Percentiles rank a stretch among this genome's conserved stretches.
These are phyloP conservation scores for Thielaviopsis euricoi DNA, from an alignment of 2,329 filamentous ascomycete genomes.

Conservation along the genomic window DNA sequence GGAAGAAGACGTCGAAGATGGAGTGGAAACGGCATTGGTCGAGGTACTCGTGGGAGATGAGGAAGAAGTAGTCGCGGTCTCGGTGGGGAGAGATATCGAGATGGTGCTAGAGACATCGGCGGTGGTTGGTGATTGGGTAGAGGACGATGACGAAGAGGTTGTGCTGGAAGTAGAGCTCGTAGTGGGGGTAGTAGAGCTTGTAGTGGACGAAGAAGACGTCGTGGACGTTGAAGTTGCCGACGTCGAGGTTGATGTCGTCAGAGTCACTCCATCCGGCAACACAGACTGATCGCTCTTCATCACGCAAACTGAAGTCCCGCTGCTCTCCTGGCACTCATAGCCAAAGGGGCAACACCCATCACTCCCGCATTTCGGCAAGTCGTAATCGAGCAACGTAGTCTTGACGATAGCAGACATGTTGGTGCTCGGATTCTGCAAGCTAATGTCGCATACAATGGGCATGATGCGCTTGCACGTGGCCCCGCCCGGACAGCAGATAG, in stretches of 20 bases:
- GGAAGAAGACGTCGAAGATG: background rate
- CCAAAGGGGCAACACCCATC: constrained; percentile 54
- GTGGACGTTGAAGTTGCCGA: constrained; percentile 13
- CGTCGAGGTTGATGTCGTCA: constrained; percentile 13
- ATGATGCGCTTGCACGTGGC: constrained; percentile 41
- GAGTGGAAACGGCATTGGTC: background rate
- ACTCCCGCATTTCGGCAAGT: constrained; percentile 38
- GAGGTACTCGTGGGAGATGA: background rate
- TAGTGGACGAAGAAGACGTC: constrained; percentile 7
- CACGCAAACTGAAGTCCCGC: constrained; percentile 25
- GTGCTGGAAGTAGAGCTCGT: constrained; percentile 4
- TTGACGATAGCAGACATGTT: constrained; percentile 46
- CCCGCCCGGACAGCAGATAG: constrained; percentile 52
- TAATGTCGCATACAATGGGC: constrained; percentile 47
- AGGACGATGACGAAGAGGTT: constrained; percentile 5
- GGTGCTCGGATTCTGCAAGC: constrained; percentile 39
- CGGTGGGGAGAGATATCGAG: background rate
- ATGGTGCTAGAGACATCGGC: constrained; percentile 3
- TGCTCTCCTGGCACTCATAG: constrained; percentile 36
- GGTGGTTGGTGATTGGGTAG: constrained; percentile 14
- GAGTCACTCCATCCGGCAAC: constrained; percentile 18
- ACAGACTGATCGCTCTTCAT: constrained; percentile 33
- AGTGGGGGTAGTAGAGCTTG: constrained; percentile 9
- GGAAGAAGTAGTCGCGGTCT: background rate
- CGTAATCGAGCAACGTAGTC: constrained; percentile 42